Evolutionary conservation across 805 yeast genomes (phyloP), one percentile per base, ranked within the genome.

Genomic region (Vanderwaltozyma verrucispora): DNA sequence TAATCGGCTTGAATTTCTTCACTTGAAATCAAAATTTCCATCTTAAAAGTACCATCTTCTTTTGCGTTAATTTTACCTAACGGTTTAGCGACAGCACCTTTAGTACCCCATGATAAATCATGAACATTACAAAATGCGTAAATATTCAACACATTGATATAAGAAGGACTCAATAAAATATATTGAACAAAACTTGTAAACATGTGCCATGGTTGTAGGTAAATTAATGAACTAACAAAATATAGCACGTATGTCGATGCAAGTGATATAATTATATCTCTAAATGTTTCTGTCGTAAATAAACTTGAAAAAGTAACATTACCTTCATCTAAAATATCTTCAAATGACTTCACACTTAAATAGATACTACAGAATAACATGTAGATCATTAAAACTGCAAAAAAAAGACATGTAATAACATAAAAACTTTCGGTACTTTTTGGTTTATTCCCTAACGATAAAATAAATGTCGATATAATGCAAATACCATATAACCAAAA

Each of bases 31-130:
- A 95, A 95, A 24, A 80, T 72, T 45, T 74, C 80, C 54, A 77
- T 68, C 45, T 77, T 80, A 37, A 78, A 70, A 42, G 77, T 76
- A 48, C 82, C 86, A 39, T 71, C 76, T 37, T 67, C 72, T 28
- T 71, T 69, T 3, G 84, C 70, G 50, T 80, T 83, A 18, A 95
- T 96, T 32, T 80, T 77, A 42, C 96, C 97, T 50, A 92, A 68
- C 73, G 94, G 62, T 67, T 74, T 54, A 32, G 75, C 71, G 10
- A 75, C 76, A 35, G 79, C 85, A 33, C 95, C 95, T 59, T 88
- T 85, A 4, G 95, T 89, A 57, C 97, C 97, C 97, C 97, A 89
- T 6, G 96, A 83, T 33, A 89, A 78, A 65, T 89, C 98, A 59
- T 89, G 95, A 43, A 89, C 80, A 61, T 89, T 89, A 67, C 96